Conservation (phyloP, 352 stramenopile species). For the Pythium aristosporum region DNA sequence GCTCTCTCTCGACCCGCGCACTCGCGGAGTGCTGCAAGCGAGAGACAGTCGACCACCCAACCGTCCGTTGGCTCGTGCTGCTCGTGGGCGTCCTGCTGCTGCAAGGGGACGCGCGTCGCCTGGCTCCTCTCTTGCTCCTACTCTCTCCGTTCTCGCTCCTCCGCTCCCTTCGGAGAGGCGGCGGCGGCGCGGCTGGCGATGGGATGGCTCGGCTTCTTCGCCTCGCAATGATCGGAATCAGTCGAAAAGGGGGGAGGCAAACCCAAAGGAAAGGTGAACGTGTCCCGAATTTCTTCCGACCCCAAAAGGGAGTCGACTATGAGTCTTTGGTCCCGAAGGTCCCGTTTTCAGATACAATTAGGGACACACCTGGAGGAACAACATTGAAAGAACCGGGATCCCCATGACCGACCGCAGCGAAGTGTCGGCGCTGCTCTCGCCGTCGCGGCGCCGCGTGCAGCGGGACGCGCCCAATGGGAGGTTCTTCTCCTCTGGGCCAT, state of each 20-base stretch:
- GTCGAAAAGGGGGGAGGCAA: slow-evolving; percentile 22
- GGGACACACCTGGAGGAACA: not conserved
- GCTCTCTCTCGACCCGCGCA: slow-evolving; percentile 23
- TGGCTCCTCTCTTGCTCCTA: not conserved
- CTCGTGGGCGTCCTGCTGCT: not conserved
- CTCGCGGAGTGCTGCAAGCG: slow-evolving; percentile 19
- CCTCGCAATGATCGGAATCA: slow-evolving; percentile 23
- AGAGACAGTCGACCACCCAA: slow-evolving; percentile 14
- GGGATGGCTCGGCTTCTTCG: slow-evolving; percentile 13
- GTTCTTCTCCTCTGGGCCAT: not conserved
- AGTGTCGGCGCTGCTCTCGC: slow-evolving; percentile 52
- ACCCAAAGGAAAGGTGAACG: slow-evolving; percentile 14
- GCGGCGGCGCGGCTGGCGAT: not conserved
- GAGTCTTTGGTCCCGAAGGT: slow-evolving; percentile 29
- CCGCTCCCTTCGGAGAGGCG: not conserved
- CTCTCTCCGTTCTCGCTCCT: not conserved
- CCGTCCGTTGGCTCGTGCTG: slow-evolving; percentile 2
- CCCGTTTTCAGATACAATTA: slow-evolving; percentile 6
- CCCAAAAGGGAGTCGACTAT: slow-evolving; percentile 12
- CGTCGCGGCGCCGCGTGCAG: slow-evolving; percentile 25
- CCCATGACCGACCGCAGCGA: slow-evolving; percentile 45
- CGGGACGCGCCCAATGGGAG: slow-evolving; percentile 3
- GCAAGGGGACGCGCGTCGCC: not conserved
- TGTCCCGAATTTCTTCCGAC: slow-evolving; percentile 23
- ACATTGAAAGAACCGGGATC: not conserved